Evolutionary conservation across 2,329 filamentous ascomycete species (phyloP), one percentile per base, ranked within the genome.

Genomic region (Hypoxylon sp.): DNA sequence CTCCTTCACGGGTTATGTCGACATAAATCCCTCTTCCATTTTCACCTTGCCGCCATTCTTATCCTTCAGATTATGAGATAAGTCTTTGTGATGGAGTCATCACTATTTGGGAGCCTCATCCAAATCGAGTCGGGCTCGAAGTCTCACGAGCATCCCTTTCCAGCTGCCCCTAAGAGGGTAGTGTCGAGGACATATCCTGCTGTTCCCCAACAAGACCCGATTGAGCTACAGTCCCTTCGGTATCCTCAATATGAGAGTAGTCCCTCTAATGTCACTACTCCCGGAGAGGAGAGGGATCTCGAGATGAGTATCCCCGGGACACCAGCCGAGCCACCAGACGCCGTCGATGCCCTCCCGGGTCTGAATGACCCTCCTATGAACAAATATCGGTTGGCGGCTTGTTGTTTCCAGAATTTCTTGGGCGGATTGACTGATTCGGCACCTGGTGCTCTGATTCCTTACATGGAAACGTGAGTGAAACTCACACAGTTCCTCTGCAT

Each of bases 381-480:
- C 76, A 88, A 87, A 65, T 94, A 85, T 79, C 83, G 92, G 32
- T 81, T 94, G 25, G 74, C 89, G 8, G 84, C 87, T 9, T 83
- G 85, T 12, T 93, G 90, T 69, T 74, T 91, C 45, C 85, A 90
- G 65, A 90, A 87, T 63, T 84, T 96, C 65, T 84, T 85, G 2
- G 89, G 90, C 71, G 93, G 92, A 0, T 79, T 96, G 63, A 92
- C 88, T 70, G 93, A 96, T 77, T 87, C 88, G 43, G 89, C 91
- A 0, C 88, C 92, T 1, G 93, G 93, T 74, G 91, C 92, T 9
- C 75, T 96, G 61, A 91, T 96, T 70, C 92, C 93, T 0, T 93
- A 93, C 74, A 91, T 96, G 77, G 91, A 95, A 76, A 83, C 80
- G 76, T 87, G 75, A 71, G 79, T 71, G 1, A 1, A 30, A 23